Conservation (phyloP, 139 green algal species). For the Auxenochlorella pyrenoidosa region DNA sequence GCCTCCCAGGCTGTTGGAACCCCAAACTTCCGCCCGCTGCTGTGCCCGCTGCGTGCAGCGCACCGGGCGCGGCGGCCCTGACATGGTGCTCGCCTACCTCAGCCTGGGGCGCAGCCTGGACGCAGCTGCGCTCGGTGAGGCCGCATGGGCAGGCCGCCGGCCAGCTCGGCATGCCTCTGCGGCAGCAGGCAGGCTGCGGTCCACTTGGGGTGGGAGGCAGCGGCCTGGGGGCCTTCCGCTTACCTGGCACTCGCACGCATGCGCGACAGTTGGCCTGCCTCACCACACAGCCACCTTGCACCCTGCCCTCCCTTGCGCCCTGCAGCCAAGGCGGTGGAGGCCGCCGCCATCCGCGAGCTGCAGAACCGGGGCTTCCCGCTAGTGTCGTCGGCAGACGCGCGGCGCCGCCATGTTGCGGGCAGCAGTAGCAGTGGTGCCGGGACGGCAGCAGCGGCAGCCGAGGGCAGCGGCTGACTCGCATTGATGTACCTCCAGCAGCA, state of each 20-base stretch:
- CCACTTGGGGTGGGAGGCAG: too few species aligned
- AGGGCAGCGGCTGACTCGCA: neutral
- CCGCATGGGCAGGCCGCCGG: too few species aligned
- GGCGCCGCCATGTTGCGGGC: neutral
- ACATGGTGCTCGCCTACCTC: slow-evolving; percentile 57
- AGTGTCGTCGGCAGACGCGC: slow-evolving; percentile 36
- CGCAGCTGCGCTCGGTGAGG: neutral
- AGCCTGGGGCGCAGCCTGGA: slow-evolving; percentile 43
- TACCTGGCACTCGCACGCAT: too few species aligned
- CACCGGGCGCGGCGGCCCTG: slow-evolving; percentile 29
- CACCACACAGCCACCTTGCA: neutral
- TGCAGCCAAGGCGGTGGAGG: slow-evolving; percentile 49
- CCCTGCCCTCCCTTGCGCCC: neutral
- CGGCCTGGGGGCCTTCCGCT: too few species aligned
- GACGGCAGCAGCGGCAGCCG: neutral
- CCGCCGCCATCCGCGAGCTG: slow-evolving; percentile 44
- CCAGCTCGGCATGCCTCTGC: too few species aligned
- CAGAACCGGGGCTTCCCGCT: slow-evolving; percentile 43
- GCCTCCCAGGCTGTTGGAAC: neutral
- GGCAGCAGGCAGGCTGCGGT: too few species aligned
- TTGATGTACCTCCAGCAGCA: neutral
- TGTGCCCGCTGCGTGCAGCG: neutral
- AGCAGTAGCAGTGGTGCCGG: neutral
- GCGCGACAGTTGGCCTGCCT: too few species aligned
- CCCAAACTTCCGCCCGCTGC: neutral